phyloP scores from a whole-genome alignment of 768 basidiomycete genomes.

The Tulasnella sp. region DNA sequence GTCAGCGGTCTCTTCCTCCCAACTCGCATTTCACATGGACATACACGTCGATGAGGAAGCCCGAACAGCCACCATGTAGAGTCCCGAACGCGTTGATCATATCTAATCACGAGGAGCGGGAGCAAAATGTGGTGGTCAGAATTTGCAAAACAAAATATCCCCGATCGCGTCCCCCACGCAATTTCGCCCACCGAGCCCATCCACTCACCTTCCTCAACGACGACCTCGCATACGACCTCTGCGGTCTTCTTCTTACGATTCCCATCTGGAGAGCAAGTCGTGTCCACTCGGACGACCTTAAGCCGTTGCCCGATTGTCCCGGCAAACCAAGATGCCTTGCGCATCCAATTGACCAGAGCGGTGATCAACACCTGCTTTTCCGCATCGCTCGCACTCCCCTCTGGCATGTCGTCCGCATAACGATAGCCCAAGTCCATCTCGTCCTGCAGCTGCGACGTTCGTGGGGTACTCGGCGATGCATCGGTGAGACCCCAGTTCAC shows the following conservation, averaged over 20 bases:
- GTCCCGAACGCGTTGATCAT: slow-evolving; percentile 5
- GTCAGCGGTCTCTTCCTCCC: neutral
- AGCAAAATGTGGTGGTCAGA: neutral
- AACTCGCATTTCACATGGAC: neutral
- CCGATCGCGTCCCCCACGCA: no score
- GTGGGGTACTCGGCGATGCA: neutral
- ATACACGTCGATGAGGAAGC: slow-evolving; percentile 3
- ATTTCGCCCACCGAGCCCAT: neutral
- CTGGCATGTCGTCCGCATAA: neutral
- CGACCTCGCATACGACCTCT: slow-evolving; percentile 1
- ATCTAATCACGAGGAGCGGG: neutral
- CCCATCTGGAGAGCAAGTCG: neutral
- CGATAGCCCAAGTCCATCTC: neutral
- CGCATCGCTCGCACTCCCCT: neutral
- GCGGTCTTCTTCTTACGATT: neutral
- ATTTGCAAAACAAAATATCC: no score
- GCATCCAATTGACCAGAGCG: slow-evolving; percentile 1
- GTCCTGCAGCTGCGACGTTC: neutral
- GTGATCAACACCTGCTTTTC: slow-evolving; percentile 4
- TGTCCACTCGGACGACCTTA: neutral
- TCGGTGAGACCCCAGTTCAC: neutral
- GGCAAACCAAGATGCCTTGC: slow-evolving; percentile 8
- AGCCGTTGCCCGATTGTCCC: slow-evolving; percentile 3
- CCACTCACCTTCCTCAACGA: slow-evolving; percentile 3
- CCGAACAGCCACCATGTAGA: slow-evolving; percentile 4